Conservation (phyloP, 139 green algal species). For the Auxenochlorella protothecoides region DNA sequence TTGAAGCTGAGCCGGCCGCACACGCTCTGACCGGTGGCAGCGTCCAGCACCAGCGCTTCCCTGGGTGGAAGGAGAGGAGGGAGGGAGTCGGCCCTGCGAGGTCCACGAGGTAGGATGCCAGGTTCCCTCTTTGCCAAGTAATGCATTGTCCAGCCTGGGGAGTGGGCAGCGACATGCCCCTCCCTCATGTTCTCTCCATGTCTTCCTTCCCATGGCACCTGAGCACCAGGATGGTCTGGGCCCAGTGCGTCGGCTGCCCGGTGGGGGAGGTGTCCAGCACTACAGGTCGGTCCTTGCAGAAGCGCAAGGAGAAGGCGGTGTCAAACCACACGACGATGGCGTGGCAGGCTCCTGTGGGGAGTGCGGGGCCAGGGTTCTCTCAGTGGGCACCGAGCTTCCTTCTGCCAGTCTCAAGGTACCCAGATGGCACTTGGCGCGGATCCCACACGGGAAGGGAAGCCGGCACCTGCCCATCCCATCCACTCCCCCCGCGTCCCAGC, state of each 20-base stretch:
- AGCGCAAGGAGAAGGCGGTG: conserved; percentile 68
- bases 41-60: conserved; percentile 34
- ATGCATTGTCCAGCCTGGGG: too few relatives aligned
- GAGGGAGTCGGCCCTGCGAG: too few relatives aligned
- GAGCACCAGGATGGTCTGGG: conserved; percentile 79
- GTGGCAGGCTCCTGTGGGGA: conserved; percentile 18
- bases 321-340: conserved; percentile 94
- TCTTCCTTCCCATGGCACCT: conserved; percentile 7
- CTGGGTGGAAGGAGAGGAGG: background rate
- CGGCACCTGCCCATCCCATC: too few relatives aligned
- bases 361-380: too few relatives aligned
- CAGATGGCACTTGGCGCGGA: too few relatives aligned
- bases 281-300: conserved; percentile 64
- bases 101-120: too few relatives aligned
- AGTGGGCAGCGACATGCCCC: too few relatives aligned
- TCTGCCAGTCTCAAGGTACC: too few relatives aligned
- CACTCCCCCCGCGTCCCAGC: too few relatives aligned
- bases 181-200: background rate
- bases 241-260: conserved; percentile 76
- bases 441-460: too few relatives aligned
- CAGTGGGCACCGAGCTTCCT: too few relatives aligned
- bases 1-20: conserved; percentile 60
- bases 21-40: conserved; percentile 14
- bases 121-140: too few relatives aligned
- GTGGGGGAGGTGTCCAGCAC: conserved; percentile 70